Evolutionary conservation across 169 alveolate species (phyloP).

Genomic region (Theileria parva): DNA sequence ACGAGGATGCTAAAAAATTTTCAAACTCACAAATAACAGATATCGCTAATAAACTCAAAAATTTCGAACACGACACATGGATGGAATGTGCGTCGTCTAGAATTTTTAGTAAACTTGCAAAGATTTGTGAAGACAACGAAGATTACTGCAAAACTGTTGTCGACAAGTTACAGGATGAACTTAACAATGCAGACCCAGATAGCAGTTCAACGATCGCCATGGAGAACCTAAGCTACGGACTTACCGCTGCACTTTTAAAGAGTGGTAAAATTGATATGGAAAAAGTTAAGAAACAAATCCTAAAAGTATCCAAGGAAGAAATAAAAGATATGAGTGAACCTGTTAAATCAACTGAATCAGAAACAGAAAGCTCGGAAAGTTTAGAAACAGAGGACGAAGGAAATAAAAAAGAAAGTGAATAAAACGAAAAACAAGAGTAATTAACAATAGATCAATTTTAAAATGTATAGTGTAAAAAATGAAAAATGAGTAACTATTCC

Average conservation of each 20-base stretch:
- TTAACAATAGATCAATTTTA: not conserved
- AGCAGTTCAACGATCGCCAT: slow-evolving; percentile 51
- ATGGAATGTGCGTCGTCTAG: slow-evolving; percentile 66
- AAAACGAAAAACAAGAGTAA: not conserved
- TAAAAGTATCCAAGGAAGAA: slow-evolving; percentile 37
- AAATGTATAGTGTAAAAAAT: not conserved
- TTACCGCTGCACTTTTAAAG: slow-evolving; percentile 51
- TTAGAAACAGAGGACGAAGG: slow-evolving; percentile 5
- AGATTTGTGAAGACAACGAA: slow-evolving; percentile 26
- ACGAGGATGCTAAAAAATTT: slow-evolving; percentile 30
- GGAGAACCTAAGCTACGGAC: slow-evolving; percentile 57
- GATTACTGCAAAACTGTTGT: slow-evolving; percentile 46
- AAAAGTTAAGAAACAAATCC: slow-evolving; percentile 38
- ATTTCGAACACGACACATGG: slow-evolving; percentile 55
- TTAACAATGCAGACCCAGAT: slow-evolving; percentile 47
- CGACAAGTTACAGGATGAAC: slow-evolving; percentile 24
- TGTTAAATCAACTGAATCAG: not conserved
- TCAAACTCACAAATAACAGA: slow-evolving; percentile 6
- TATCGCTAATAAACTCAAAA: slow-evolving; percentile 46
- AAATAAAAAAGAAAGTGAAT: not conserved
- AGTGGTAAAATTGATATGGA: slow-evolving; percentile 21
- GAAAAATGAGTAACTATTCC: not conserved
- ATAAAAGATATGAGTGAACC: slow-evolving; percentile 32
- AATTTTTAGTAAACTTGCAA: slow-evolving; percentile 30
- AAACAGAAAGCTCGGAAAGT: slow-evolving; percentile 3